Evolutionary conservation across 805 yeast genomes (phyloP).

Genomic region (Priceomyces carsonii): DNA sequence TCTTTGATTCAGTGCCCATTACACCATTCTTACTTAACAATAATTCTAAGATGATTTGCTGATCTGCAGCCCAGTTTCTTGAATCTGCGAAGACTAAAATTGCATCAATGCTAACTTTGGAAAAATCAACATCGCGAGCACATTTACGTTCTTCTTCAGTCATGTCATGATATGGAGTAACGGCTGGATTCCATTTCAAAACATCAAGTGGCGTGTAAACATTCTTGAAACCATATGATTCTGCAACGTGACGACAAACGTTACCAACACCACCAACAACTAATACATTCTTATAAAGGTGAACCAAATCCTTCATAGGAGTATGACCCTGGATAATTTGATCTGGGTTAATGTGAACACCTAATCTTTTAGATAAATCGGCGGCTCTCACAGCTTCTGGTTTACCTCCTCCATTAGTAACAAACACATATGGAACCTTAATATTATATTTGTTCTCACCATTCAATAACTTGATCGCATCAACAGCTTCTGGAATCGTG

Average conservation of each 20-base stretch:
- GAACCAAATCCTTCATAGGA: conserved; percentile 83
- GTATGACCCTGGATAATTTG: conserved; percentile 94
- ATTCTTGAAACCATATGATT: conserved; percentile 78
- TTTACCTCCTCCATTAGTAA: conserved; percentile 92
- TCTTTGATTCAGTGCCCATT: conserved; percentile 78
- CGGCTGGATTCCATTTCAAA: conserved; percentile 84
- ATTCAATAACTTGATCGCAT: conserved; percentile 69
- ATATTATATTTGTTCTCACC: conserved; percentile 79
- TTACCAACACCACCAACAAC: conserved; percentile 92
- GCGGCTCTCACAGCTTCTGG: conserved; percentile 73
- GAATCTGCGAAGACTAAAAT: conserved; percentile 90
- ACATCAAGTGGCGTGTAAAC: conserved; percentile 83
- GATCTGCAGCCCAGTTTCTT: conserved; percentile 91
- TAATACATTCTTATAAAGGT: conserved; percentile 66
- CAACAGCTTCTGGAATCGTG: conserved; percentile 76
- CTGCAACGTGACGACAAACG: conserved; percentile 79
- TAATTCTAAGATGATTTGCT: conserved; percentile 83
- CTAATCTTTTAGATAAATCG: conserved; percentile 65
- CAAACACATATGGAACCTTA: conserved; percentile 78
- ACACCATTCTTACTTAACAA: conserved; percentile 74
- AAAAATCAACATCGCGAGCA: conserved; percentile 62
- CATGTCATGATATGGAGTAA: conserved; percentile 77
- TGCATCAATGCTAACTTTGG: conserved; percentile 70
- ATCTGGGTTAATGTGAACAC: conserved; percentile 61
- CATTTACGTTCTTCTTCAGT: conserved; percentile 67